Evolutionary conservation across 768 basidiomycete genomes (phyloP), one percentile per base, ranked within the genome.

Genomic region (Tulasnella sp.): DNA sequence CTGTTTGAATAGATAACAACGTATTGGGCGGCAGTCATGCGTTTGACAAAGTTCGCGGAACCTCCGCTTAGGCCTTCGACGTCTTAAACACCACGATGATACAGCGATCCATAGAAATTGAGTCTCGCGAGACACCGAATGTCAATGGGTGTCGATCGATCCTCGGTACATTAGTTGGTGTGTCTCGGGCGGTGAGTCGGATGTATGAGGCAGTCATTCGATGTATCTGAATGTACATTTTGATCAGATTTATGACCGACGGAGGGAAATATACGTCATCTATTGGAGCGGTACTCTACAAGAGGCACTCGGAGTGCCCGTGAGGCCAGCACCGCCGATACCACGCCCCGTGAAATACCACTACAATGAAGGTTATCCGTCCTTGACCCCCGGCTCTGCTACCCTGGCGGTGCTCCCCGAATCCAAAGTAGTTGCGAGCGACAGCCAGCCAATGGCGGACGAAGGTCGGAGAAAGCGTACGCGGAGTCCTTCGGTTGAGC

Each of bases 21-120:
- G 90, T 98, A 27, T 91, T 92, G 0, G 81, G 79, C 53, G 90
- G 92, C 1, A 92, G 93, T 0, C 94, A 82, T 71, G 84, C 81
- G 32, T 88, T 96, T 64, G 74, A 78, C 26, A 85, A 84, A 67
- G 92, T 98, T 41, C 83, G 84, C 21, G 80, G 81, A 51, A 86
- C 90, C 2, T 78, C 98, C 62, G 84, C 86, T 0, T 94, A 93
- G 1, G 95, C 77, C 3, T 76, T 71, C 66, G 75, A 77, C 75
- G 65, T 74, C 10, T 68, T 99, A 68, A 84, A 84, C n/a, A 77
- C 86, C 0, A 79, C 84, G 1, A 78, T 88, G 32, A 88, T 81
- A 66, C 63, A 80, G 63, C 78, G 80, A 76, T 42, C 79, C 21
- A 45, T 50, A 24, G 50, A 56, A 32, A 65, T 27, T 67, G 75